Conservation (phyloP, 2,329 filamentous ascomycete genomes). For the Helotiales sp. region DNA sequence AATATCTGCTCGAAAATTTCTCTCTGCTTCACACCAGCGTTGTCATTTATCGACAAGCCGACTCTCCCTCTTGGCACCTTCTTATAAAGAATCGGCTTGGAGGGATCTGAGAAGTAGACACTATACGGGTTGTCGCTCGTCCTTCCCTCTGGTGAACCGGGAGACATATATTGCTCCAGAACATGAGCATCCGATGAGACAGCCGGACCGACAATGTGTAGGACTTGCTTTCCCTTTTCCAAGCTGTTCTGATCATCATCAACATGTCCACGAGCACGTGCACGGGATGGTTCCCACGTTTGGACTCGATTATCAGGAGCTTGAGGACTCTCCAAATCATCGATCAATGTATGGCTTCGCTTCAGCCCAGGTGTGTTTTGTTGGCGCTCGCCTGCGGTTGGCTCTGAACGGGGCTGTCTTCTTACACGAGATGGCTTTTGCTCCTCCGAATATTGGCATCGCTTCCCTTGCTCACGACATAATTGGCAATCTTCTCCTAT, state of each 20-base stretch:
- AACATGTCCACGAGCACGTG: not conserved
- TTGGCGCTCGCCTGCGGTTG: not conserved
- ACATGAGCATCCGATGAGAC: slow-evolving; percentile 65
- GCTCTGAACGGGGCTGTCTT: not conserved
- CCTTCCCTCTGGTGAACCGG: slow-evolving; percentile 39
- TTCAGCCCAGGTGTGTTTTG: not conserved
- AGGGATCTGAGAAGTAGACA: slow-evolving; percentile 53
- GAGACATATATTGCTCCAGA: slow-evolving; percentile 61
- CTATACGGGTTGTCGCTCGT: slow-evolving; percentile 43
- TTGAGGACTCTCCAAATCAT: not conserved
- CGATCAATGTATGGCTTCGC: not conserved
- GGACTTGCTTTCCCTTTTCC: slow-evolving; percentile 20
- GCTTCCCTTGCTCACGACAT: slow-evolving; percentile 48
- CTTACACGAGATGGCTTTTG: not conserved
- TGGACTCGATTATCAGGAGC: not conserved
- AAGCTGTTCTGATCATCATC: not conserved
- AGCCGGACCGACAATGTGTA: slow-evolving; percentile 63
- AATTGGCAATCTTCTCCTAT: slow-evolving; percentile 58
- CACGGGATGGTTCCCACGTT: not conserved
- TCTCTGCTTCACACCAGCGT: slow-evolving; percentile 53
- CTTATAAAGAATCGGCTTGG: slow-evolving; percentile 48
- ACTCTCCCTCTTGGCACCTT: slow-evolving; percentile 35
- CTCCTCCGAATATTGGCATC: slow-evolving; percentile 5
- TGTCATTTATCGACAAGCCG: slow-evolving; percentile 47
- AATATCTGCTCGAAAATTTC: slow-evolving; percentile 63